Evolutionary conservation across 768 basidiomycete species (phyloP), one percentile per base, ranked within the genome.

Genomic region (Mycena filopes): DNA sequence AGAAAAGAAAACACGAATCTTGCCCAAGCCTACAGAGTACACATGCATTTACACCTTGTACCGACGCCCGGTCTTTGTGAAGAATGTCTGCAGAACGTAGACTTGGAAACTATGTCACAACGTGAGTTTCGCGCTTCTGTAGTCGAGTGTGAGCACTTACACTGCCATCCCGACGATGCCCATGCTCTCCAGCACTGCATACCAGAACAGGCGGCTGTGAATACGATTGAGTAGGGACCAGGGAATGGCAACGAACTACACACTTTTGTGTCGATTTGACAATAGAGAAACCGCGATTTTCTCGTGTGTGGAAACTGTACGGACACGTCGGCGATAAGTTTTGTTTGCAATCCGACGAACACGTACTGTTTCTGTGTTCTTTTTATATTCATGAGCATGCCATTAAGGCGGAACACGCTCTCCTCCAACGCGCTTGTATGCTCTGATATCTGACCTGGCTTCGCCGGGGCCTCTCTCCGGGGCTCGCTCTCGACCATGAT

Each of bases 401-500:
- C 91, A 68, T 89, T 95, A 62, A 99, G 81, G 59, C 94, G 88
- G 81, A 94, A 98, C 55, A 98, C 91, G 75, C 94, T 96, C 82
- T 99, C 98, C 79, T 99, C 97, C 60, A 99, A 81, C 12, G 92
- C 89, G 56, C 87, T 93, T 26, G 98, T 98, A 70, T 99, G 98
- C 65, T 98, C 96, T 15, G 91, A 82, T 40, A 99, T 88, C 77
- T 95, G 93, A 16, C 90, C 90, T 5, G 92, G 87, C 76, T 95
- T 96, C 11, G 92, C 94, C 3, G 96, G 93, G 3, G 95, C 86
- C 72, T 95, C 91, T 54, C 95, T 83, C 54, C 98, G 84, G 2
- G 98, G 98, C 75, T 99, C 97, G 65, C 92, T 95, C 84, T 99
- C 98, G 49, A 95, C 95, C 95, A 98, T 96, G 79, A 99, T 99